These are phyloP conservation scores for Eucalyptus polyanthemos DNA, from an alignment of 345 rosid species.

Conservation along the genomic window DNA sequence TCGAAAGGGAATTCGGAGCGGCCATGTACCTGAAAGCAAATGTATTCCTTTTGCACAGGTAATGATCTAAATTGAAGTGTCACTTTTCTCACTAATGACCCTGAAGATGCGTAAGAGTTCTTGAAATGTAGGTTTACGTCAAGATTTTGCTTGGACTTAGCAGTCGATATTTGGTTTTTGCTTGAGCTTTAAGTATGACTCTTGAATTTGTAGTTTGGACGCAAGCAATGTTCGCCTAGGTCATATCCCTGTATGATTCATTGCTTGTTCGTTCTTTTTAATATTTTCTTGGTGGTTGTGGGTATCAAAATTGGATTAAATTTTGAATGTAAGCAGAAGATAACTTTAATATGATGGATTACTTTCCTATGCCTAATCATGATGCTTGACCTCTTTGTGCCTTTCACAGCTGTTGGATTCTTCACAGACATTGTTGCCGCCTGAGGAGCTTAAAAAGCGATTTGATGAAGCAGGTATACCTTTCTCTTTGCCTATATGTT, in stretches of 20 bases:
- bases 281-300: neutral
- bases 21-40: constrained; percentile 96
- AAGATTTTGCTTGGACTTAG: neutral
- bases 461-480: constrained; percentile 73
- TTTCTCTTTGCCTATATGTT: neutral
- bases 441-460: constrained; percentile 69
- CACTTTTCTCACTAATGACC: neutral
- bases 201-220: neutral
- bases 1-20: constrained; percentile 86
- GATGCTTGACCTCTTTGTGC: neutral
- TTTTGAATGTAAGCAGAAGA: neutral
- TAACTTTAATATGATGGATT: neutral
- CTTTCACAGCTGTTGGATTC: constrained; percentile 71
- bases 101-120: neutral
- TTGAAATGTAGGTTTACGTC: neutral
- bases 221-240: neutral
- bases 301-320: neutral
- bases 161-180: neutral
- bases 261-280: neutral
- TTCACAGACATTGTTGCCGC: constrained; percentile 65
- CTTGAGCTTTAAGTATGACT: neutral
- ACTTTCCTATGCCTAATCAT: neutral
- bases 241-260: neutral
- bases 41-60: constrained; percentile 88
- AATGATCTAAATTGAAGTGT: neutral